Evolutionary conservation across 1,139 yeast genomes (phyloP).

Genomic region (Hyphopichia fennica): DNA sequence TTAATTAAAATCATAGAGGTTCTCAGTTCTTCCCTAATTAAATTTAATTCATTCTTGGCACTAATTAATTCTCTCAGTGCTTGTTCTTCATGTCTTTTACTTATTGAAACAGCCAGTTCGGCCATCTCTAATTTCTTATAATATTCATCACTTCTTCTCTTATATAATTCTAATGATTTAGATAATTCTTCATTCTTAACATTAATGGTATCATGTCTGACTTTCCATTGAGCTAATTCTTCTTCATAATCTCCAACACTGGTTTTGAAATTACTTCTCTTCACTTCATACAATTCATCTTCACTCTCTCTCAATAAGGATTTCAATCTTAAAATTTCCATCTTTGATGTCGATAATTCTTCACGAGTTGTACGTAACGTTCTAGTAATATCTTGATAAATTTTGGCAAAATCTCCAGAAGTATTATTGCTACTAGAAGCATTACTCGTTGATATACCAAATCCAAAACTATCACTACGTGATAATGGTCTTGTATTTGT

Average conservation of each 20-base stretch:
- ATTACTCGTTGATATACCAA: slow-evolving; percentile 19
- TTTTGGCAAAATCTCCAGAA: slow-evolving; percentile 49
- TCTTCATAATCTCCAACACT: slow-evolving; percentile 43
- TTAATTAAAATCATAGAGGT: slow-evolving; percentile 58
- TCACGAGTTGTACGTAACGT: slow-evolving; percentile 51
- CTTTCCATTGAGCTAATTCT: slow-evolving; percentile 42
- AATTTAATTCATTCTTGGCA: slow-evolving; percentile 49
- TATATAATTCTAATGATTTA: slow-evolving; percentile 61
- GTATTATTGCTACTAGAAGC: slow-evolving; percentile 28
- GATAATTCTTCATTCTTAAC: slow-evolving; percentile 53
- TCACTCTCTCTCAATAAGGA: slow-evolving; percentile 48
- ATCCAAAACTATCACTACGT: slow-evolving; percentile 41
- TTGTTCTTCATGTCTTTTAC: slow-evolving; percentile 60
- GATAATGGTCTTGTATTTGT: slow-evolving; percentile 13
- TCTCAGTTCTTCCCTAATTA: slow-evolving; percentile 59
- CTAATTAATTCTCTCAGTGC: slow-evolving; percentile 59
- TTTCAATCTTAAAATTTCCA: slow-evolving; percentile 53
- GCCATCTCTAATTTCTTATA: slow-evolving; percentile 74
- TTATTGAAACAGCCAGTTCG: slow-evolving; percentile 67
- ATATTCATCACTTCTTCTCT: slow-evolving; percentile 73
- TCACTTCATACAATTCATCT: slow-evolving; percentile 45
- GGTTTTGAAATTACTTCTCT: slow-evolving; percentile 32
- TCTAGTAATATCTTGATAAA: slow-evolving; percentile 57
- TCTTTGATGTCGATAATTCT: slow-evolving; percentile 49
- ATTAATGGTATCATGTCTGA: slow-evolving; percentile 53